Evolutionary conservation across 75 land plant genomes (phyloP).

Genomic region (Cunninghamia lanceolata): DNA sequence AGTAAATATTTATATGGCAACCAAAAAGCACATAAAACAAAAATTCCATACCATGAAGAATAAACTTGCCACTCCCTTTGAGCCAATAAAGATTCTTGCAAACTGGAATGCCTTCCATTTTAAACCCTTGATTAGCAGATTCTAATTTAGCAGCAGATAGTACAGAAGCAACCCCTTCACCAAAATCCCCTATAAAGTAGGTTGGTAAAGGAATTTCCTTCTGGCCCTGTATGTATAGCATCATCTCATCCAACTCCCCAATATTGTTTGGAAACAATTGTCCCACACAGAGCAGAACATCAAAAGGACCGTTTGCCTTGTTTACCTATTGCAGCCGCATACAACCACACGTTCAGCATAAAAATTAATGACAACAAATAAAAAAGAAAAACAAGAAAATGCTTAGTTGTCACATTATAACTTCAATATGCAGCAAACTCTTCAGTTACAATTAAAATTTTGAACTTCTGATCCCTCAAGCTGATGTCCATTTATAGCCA

Average conservation of each 20-base stretch:
- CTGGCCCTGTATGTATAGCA: constrained; percentile 57
- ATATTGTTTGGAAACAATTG: constrained; percentile 84
- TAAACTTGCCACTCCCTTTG: constrained; percentile 86
- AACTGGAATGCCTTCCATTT: constrained; percentile 67
- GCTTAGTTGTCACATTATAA: not conserved
- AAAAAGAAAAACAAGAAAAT: not conserved
- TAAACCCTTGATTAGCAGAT: constrained; percentile 54
- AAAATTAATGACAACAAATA: constrained; percentile 1
- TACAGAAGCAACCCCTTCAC: constrained; percentile 54
- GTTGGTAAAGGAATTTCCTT: constrained; percentile 79
- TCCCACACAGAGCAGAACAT: constrained; percentile 89
- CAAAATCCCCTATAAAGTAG: constrained; percentile 91
- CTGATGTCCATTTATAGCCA: not conserved
- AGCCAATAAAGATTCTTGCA: constrained; percentile 82
- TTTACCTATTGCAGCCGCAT: constrained; percentile 37
- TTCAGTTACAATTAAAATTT: not conserved
- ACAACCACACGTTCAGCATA: not conserved
- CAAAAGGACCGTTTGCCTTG: constrained; percentile 94
- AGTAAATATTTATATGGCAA: not conserved
- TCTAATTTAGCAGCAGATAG: constrained; percentile 47
- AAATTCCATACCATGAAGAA: constrained; percentile 54
- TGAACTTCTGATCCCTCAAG: not conserved
- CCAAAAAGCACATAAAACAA: not conserved
- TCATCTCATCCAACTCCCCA: constrained; percentile 51
- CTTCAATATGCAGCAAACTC: not conserved